phyloP scores from a whole-genome alignment of 192 early-diverging fungal species.

The Coemansia sp. region DNA sequence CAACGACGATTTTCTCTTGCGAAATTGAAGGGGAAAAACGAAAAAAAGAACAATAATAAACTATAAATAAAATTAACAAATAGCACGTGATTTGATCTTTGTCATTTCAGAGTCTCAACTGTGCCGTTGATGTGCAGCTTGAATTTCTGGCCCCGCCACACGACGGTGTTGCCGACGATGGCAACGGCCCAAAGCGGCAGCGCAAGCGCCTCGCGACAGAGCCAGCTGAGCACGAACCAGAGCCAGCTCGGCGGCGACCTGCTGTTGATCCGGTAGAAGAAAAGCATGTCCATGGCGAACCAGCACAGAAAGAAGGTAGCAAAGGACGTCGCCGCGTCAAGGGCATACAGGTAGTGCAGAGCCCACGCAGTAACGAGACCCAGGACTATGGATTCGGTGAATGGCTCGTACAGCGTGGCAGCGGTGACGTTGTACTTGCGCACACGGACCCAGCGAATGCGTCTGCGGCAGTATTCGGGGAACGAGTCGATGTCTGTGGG shows the following conservation, averaged over 20 bases:
- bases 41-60: not conserved
- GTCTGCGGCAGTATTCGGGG: slow-evolving; percentile 76
- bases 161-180: slow-evolving; percentile 74
- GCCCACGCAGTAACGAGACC: slow-evolving; percentile 72
- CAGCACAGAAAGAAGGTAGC: slow-evolving; percentile 53
- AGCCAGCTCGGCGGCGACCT: slow-evolving; percentile 39
- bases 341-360: slow-evolving; percentile 57
- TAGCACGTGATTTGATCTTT: not conserved
- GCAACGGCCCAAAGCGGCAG: slow-evolving; percentile 83
- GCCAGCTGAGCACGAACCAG: slow-evolving; percentile 72
- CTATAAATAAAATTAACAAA: slow-evolving; percentile 11
- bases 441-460: slow-evolving; percentile 91
- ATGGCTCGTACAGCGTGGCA: slow-evolving; percentile 90
- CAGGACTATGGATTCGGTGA: slow-evolving; percentile 82
- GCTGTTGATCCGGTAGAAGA: slow-evolving; percentile 50
- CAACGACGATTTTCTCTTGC: not conserved
- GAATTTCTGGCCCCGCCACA: slow-evolving; percentile 83
- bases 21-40: not conserved
- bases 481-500: slow-evolving; percentile 69
- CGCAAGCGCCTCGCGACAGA: slow-evolving; percentile 74
- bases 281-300: slow-evolving; percentile 62
- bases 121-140: slow-evolving; percentile 62
- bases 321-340: slow-evolving; percentile 46
- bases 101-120: slow-evolving; percentile 40
- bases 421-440: slow-evolving; percentile 88